These are phyloP conservation scores for Pulicaria dysenterica DNA, from an alignment of 129 eudicot genomes.

Conservation along the genomic window DNA sequence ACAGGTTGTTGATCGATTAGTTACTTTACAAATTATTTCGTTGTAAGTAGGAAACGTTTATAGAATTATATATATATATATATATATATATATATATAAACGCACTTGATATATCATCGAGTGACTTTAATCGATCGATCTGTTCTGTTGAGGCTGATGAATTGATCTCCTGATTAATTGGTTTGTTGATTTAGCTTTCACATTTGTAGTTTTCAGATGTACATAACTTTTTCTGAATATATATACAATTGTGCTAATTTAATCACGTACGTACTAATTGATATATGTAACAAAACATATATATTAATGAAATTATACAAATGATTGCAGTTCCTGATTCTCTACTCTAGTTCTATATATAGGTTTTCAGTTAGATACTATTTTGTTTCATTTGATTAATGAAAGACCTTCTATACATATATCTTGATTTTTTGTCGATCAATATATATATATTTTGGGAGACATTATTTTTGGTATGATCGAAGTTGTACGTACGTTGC, in stretches of 20 bases:
- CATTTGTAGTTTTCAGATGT: background rate
- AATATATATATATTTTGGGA: too few species aligned
- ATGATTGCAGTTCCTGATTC: background rate
- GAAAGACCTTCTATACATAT: too few species aligned
- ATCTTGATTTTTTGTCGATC: too few species aligned
- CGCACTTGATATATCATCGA: conserved; percentile 6
- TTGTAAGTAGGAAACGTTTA: conserved; percentile 21
- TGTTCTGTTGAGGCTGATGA: background rate
- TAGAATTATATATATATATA: background rate
- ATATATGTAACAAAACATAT: conserved; percentile 17
- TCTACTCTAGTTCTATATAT: too few species aligned
- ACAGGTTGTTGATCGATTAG: conserved; percentile 4
- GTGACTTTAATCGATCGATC: conserved; percentile 14
- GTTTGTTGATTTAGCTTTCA: conserved; percentile 24
- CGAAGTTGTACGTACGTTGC: too few species aligned
- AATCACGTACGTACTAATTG: background rate
- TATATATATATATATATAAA: conserved; percentile 16
- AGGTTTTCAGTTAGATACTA: background rate
- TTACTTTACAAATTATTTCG: background rate
- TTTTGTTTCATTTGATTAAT: too few species aligned
- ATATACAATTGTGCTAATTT: background rate
- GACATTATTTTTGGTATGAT: too few species aligned
- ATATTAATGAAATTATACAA: conserved; percentile 4
- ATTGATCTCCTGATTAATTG: conserved; percentile 10
- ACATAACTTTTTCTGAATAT: background rate